Evolutionary conservation across 345 rosid genomes (phyloP).

Genomic region (Brassica carinata): DNA sequence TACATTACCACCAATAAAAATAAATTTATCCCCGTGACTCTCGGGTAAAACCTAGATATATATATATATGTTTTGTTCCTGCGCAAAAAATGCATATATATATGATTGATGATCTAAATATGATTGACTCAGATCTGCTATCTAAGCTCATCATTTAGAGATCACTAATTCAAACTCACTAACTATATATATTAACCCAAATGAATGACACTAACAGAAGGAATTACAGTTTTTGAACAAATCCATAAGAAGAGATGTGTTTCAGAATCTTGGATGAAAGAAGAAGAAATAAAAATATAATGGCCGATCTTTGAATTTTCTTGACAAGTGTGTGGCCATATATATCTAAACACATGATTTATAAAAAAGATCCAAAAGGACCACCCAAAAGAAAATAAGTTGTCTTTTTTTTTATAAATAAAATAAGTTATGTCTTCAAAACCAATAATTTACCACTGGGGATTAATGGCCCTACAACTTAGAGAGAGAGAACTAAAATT

Average conservation of each 20-base stretch:
- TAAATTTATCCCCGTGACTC: too few species aligned
- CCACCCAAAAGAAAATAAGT: conserved; percentile 38
- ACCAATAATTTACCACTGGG: conserved; percentile 31
- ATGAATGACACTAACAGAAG: too few species aligned
- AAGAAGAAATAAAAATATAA: neutral
- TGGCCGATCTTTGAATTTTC: conserved; percentile 30
- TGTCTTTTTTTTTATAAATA: neutral
- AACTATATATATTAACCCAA: too few species aligned
- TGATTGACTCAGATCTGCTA: too few species aligned
- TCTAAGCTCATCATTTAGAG: too few species aligned
- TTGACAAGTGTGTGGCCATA: conserved; percentile 29
- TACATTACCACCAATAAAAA: neutral
- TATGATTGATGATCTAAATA: too few species aligned
- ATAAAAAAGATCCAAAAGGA: conserved; percentile 27
- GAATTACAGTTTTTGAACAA: too few species aligned
- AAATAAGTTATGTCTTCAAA: conserved; percentile 7
- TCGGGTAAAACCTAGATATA: too few species aligned
- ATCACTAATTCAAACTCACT: too few species aligned
- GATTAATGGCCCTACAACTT: conserved; percentile 29
- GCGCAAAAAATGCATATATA: too few species aligned
- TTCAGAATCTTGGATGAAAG: conserved; percentile 11
- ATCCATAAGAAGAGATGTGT: too few species aligned
- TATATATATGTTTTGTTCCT: too few species aligned
- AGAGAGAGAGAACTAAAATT: conserved; percentile 13
- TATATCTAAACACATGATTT: conserved; percentile 34